Evolutionary conservation across 2,329 filamentous ascomycete species (phyloP), one percentile per base, ranked within the genome.

Genomic region (Clarireedia homoeocarpa): DNA sequence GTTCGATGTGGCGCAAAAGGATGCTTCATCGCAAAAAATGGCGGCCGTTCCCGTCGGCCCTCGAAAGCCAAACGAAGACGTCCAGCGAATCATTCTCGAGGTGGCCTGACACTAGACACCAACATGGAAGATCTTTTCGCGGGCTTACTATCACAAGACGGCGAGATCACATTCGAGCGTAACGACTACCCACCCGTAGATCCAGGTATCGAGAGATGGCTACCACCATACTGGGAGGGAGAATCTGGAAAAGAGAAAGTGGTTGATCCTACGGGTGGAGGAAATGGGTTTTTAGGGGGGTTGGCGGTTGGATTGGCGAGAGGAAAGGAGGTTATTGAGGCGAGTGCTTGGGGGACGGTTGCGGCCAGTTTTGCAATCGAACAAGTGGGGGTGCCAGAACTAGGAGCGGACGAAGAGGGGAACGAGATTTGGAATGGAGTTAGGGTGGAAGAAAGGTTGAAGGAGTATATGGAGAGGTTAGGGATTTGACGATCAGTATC

Each of bases 331-430:
- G 75, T 88, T 42, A 82, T 85, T 58, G 84, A 89, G 64, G 91
- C 90, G 5, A 84, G 88, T 5, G 76, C 82, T 0, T 92, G 86
- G 82, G 94, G 85, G 4, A 86, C 82, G 47, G 79, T 97, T 5
- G 86, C 90, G 2, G 92, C 94, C 6, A 91, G 91, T 66, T 94
- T 96, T 71, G 89, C 89, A 15, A 95, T 99, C 65, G 91, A 99
- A 72, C 94, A 99, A 71, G 84, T 95, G 52, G 92, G 94, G 0
- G 82, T 95, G 70, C 92, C 92, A 0, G 69, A 70, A 1, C 66
- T 91, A 12, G 73, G 69, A 2, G 60, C 46, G 48, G 71, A 76
- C 51, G 71, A 70, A 7, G 62, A 73, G 4, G 77, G 75, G 5
- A 62, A 65, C 23, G 83, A 86, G 70, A 78, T 26, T 17, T 87